These are phyloP conservation scores for Trichoderma aggressivum DNA, from an alignment of 2,329 filamentous ascomycete genomes.

Conservation along the genomic window DNA sequence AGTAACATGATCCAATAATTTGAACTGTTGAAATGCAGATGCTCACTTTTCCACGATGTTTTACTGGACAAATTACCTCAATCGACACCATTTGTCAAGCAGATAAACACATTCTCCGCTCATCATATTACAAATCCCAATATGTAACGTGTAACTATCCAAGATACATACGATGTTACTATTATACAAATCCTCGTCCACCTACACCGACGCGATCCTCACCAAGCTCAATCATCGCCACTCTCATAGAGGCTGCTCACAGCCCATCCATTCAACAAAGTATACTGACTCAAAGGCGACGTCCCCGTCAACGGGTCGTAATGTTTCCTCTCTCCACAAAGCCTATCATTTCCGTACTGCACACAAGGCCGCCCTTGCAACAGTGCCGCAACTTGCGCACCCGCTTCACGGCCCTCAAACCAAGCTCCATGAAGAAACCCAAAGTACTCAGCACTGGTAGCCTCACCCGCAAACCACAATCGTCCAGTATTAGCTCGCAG, in stretches of 20 bases:
- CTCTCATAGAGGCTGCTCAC: constrained; percentile 32
- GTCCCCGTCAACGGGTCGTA: constrained; percentile 31
- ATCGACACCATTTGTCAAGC: neutral
- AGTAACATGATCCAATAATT: neutral
- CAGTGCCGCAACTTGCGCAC: constrained; percentile 39
- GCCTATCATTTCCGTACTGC: constrained; percentile 11
- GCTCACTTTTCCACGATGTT: neutral
- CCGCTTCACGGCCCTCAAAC: constrained; percentile 53
- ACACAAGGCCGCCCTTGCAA: constrained; percentile 21
- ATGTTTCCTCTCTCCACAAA: constrained; percentile 24
- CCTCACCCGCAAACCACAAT: constrained; percentile 64
- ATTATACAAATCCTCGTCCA: neutral
- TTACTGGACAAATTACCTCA: neutral
- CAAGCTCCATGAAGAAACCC: constrained; percentile 64
- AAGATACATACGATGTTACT: neutral
- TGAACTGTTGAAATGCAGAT: neutral
- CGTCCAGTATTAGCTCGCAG: constrained; percentile 60
- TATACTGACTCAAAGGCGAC: constrained; percentile 33
- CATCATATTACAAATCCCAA: neutral
- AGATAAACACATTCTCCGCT: neutral
- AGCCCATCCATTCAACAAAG: constrained; percentile 36
- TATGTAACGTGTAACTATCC: neutral
- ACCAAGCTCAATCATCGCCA: neutral
- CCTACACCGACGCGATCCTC: neutral
- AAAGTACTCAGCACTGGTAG: constrained; percentile 59